Base-by-base conservation (phyloP, 768 basidiomycete species). In the Naganishia antarctica region DNA sequence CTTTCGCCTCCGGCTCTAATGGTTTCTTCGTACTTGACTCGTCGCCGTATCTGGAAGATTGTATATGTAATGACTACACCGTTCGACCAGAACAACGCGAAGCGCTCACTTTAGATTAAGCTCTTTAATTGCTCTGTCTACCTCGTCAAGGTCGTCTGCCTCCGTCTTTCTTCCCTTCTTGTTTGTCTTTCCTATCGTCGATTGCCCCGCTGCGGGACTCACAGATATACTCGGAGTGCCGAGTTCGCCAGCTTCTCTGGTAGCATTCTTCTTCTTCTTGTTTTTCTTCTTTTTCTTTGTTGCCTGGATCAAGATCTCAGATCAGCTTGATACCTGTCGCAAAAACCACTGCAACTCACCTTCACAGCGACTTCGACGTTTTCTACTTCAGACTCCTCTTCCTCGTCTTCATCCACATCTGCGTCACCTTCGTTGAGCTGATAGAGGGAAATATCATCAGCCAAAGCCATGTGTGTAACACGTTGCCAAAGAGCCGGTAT, bases 101-200 rank as follows among this genome's bases (percentile, higher is more conserved):
- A 47, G n/a, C 6, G 66, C 78, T 58, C 60, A 89, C 88, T 90
- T 87, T 51, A 86, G 66, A 0, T 87, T 85, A n/a, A 97, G 81
- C 70, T 96, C 91, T 1, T 86, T 87, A 11, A 97, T 80, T 0
- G 86, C 91, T 60, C 84, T 81, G 70, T 96, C 91, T 28, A 98
- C 79, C 67, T 97, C 91, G 70, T 92, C 88, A 61, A 80, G 70
- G 15, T 68, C 74, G 25, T 70, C 73, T 41, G 63, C 65, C 18
- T 59, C 61, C 48, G 67, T 57, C 43, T 66, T 31, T 44, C 69
- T 70, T 63, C 71, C 70, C 67, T 70, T 70, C 50, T 62, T 53
- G 28, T 82, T 83, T 57, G 84, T 86, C 73, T 86, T 88, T 4
- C 80, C 82, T 68, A 69, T 18, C 34, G 50, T 18, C 18, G 67